Evolutionary conservation across 2,329 filamentous ascomycete genomes (phyloP), one percentile per base, ranked within the genome.

Genomic region (Scytalidium lignicola): DNA sequence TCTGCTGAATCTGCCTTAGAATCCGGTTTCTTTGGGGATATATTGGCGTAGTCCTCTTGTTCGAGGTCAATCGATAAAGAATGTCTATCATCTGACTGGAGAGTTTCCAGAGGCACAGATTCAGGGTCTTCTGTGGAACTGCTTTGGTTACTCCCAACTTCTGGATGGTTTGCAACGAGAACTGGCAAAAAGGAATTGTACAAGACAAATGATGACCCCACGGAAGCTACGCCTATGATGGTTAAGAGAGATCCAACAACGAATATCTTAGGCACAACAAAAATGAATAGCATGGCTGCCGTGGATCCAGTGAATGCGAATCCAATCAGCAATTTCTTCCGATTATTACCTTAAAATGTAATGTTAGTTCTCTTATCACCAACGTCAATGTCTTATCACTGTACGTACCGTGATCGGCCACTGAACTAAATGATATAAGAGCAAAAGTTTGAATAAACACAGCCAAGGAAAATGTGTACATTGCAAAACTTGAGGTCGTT

Each of bases 381-480:
- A 37, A 37, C 12, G 32, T 9, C 7, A 13, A 37, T 37, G 5
- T 17, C 10, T 8, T 17, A n/a, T 5, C 7, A n/a, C 5, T 37
- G 15, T 13, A 51, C 53, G 48, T 54, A 63, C 92, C 93, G 68
- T 97, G 91, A 68, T 97, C 93, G 47, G 92, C 92, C 15, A 92
- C 90, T 43, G 88, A 92, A 63, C 90, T 96, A 75, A 97, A 96
- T 64, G 90, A 95, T 54, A 99, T 89, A 40, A 99, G 91, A 26
- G 96, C 72, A 21, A 97, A 70, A 1, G 90, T 88, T 65, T 97
- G 92, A 8, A 96, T 68, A 21, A 96, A 70, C 1, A 97, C 92
- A 62, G 89, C 95, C 62, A 93, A 73, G 50, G 90, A 95, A 69
- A 97, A 97, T 1, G 90, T 96, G 70, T 97, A 97, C 89, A 97